Evolutionary conservation across 2,329 filamentous ascomycete genomes (phyloP).

Genomic region (Sordariomycetes sp.): DNA sequence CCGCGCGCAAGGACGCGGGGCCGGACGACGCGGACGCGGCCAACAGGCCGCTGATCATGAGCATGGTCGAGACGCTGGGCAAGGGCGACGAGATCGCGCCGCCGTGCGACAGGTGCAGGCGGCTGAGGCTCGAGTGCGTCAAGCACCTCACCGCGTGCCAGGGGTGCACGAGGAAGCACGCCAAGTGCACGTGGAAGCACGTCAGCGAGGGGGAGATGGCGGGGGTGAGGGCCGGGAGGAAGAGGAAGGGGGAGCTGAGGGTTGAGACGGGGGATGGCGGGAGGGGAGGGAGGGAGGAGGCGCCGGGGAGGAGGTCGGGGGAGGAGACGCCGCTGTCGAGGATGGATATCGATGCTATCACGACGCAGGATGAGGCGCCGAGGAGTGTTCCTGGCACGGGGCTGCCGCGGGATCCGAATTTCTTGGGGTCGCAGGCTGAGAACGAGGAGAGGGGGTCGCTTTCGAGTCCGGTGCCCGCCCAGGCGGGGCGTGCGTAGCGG

Average conservation of each 20-base stretch:
- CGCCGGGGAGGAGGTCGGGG: not conserved
- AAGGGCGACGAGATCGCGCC: constrained; percentile 69
- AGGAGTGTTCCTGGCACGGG: constrained; percentile 19
- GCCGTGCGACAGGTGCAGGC: constrained; percentile 73
- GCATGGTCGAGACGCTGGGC: constrained; percentile 63
- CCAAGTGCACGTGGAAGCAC: constrained; percentile 77
- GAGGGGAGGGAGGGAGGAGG: not conserved
- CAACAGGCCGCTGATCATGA: constrained; percentile 50
- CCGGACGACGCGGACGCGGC: constrained; percentile 17
- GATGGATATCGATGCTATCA: constrained; percentile 10
- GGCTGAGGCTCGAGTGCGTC: constrained; percentile 69
- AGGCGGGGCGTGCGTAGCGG: not conserved
- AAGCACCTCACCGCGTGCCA: constrained; percentile 81
- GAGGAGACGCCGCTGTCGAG: not conserved
- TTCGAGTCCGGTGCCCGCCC: not conserved
- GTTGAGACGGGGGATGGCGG: not conserved
- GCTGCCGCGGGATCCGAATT: constrained; percentile 1
- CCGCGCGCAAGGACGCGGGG: constrained; percentile 15
- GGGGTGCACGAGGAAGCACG: constrained; percentile 84
- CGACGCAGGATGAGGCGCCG: constrained; percentile 34
- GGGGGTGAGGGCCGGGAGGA: not conserved
- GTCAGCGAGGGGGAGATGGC: constrained; percentile 60
- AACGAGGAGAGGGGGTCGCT: not conserved
- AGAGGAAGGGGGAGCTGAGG: not conserved
- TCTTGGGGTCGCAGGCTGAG: not conserved